These are phyloP conservation scores for Phalaenopsis equestris DNA, from an alignment of 106 monocot genomes.

Conservation along the genomic window DNA sequence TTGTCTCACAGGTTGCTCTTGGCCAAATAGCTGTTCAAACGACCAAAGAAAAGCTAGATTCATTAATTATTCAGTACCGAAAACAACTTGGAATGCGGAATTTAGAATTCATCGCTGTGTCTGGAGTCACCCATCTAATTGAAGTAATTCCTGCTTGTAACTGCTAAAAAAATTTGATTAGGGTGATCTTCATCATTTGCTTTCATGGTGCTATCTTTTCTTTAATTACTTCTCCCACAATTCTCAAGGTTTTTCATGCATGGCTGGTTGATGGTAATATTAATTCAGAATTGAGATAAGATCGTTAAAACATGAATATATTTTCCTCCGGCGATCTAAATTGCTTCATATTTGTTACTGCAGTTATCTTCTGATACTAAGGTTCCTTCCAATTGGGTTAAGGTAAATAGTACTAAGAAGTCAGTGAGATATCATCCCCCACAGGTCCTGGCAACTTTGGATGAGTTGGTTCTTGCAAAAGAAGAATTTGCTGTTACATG, in stretches of 20 bases:
- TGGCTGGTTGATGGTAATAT: not conserved
- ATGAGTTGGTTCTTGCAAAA: slow-evolving; percentile 61
- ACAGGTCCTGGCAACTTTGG: slow-evolving; percentile 58
- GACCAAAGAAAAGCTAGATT: slow-evolving; percentile 61
- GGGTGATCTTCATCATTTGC: not conserved
- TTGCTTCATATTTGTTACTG: slow-evolving; percentile 2
- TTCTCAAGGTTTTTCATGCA: not conserved
- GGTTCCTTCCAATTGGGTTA: slow-evolving; percentile 83
- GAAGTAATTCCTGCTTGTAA: slow-evolving; percentile 41
- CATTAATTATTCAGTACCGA: slow-evolving; percentile 60
- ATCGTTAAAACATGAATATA: not conserved
- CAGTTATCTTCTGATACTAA: slow-evolving; percentile 57
- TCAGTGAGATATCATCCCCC: slow-evolving; percentile 85
- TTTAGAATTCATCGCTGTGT: slow-evolving; percentile 68
- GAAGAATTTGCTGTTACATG: slow-evolving; percentile 75
- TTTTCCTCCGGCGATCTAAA: not conserved
- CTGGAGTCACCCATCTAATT: slow-evolving; percentile 88
- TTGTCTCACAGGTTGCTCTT: slow-evolving; percentile 41
- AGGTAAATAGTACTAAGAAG: slow-evolving; percentile 90
- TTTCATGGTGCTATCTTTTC: not conserved
- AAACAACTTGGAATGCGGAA: slow-evolving; percentile 66
- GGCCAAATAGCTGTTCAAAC: slow-evolving; percentile 41
- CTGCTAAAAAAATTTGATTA: not conserved
- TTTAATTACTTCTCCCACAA: not conserved
- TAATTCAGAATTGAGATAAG: not conserved